Evolutionary conservation across 192 early-diverging fungal species (phyloP), one percentile per base, ranked within the genome.

Genomic region (Haplosporangium gracile): DNA sequence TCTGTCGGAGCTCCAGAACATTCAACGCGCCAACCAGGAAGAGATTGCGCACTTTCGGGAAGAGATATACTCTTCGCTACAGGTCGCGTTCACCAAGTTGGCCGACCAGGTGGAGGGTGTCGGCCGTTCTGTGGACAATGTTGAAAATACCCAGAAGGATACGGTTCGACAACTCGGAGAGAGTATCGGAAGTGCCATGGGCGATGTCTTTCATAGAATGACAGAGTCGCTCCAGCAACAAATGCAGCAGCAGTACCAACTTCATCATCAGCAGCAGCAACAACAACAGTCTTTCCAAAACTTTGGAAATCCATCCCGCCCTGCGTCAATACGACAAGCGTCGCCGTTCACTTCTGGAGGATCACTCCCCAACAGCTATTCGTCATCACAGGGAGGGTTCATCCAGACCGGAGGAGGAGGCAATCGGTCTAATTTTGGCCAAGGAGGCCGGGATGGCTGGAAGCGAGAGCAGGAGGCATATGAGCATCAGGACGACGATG

Each of bases 61-160:
- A 20, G 84, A 86, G 53, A 72, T 86, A 0, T 86, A 86, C 45
- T 24, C 73, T 16, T 86, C 84, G 0, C 63, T 86, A 1, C 84
- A 86, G 53, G 15, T 78, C n/a, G 84, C 84, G 2, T 86, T 86
- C 53, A 81, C 84, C 32, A 75, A 47, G 9, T 32, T 86, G 49
- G 51, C 84, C 4, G 84, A 81, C 15, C 84, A 86, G n/a, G 84
- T 86, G 1, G 75, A 77, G 68, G 70, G 74, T 22, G 84, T 86
- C 2, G 84, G 84, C 26, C 79, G 75, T 13, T 71, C 84, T 32
- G 84, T 86, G 53, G 63, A 53, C 7, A 69, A 68, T 47, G 79
- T 76, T 1, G 84, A 86, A 53, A 71, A 71, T 32, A 57, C 69
- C 2, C 84, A 86, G 65, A 55, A 55, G 40, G 84, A 86, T 29